phyloP scores from a whole-genome alignment of 2,329 filamentous ascomycete genomes.

The Erysiphe pulchra region DNA sequence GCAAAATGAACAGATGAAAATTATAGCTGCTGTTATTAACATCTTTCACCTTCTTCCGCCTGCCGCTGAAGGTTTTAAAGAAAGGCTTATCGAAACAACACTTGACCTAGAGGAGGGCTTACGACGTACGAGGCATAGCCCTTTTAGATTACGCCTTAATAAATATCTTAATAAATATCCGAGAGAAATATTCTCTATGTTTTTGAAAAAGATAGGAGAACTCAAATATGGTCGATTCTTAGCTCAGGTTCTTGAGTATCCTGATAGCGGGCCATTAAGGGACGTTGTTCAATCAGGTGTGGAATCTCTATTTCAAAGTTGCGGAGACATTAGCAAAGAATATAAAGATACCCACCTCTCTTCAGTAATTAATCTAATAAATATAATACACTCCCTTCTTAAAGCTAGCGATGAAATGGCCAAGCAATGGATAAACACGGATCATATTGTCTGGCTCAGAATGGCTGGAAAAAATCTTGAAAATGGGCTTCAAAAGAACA shows the following conservation, averaged over 20 bases:
- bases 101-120: constrained; percentile 67
- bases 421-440: constrained; percentile 44
- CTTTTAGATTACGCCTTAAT: constrained; percentile 73
- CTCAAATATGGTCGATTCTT: constrained; percentile 76
- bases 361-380: constrained; percentile 66
- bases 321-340: constrained; percentile 34
- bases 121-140: constrained; percentile 67
- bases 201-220: constrained; percentile 58
- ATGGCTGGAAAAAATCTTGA: constrained; percentile 56
- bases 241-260: constrained; percentile 57
- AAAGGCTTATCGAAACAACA: constrained; percentile 70
- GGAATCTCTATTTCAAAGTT: constrained; percentile 42
- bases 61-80: constrained; percentile 75
- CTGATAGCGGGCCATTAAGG: constrained; percentile 48
- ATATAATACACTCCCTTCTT: constrained; percentile 57
- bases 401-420: constrained; percentile 30
- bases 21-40: constrained; percentile 82
- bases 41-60: constrained; percentile 91
- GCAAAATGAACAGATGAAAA: constrained; percentile 77
- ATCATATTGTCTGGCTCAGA: constrained; percentile 32
- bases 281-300: constrained; percentile 50
- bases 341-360: constrained; percentile 41
- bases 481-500: constrained; percentile 41
- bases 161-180: constrained; percentile 87
- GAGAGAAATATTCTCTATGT: constrained; percentile 60